Percentiles rank a stretch among this genome's conserved stretches.
These are phyloP conservation scores for Ophiostoma ulmi DNA, from an alignment of 2,329 filamentous ascomycete genomes.

Conservation along the genomic window DNA sequence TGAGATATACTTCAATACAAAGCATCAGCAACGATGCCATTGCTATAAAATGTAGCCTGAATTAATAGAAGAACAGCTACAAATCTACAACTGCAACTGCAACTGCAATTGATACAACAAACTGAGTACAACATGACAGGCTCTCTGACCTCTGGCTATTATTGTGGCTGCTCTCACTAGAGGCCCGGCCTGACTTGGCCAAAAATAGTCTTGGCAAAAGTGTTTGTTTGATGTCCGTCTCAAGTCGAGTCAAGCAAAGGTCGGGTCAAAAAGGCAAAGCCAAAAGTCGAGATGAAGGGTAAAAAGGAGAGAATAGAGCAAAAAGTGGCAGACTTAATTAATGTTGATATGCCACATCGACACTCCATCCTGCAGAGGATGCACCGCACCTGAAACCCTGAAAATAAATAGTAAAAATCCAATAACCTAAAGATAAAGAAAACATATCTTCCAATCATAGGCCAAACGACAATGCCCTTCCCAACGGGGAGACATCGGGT, in stretches of 20 bases:
- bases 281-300: neutral
- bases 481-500: neutral
- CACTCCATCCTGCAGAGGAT: too few relatives aligned
- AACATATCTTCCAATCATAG: neutral
- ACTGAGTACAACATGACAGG: neutral
- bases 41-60: too few relatives aligned
- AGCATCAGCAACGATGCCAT: too few relatives aligned
- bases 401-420: too few relatives aligned
- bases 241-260: neutral
- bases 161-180: neutral
- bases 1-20: too few relatives aligned
- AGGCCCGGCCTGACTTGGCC: neutral
- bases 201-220: constrained; percentile 3
- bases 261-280: too few relatives aligned
- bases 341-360: too few relatives aligned
- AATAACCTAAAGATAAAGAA: too few relatives aligned
- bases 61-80: neutral
- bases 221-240: constrained; percentile 21
- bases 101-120: neutral
- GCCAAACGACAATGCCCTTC: neutral
- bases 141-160: neutral
- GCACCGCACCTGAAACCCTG: too few relatives aligned
- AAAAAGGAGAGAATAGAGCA: neutral
- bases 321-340: too few relatives aligned
- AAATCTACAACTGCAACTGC: too few relatives aligned